Evolutionary conservation across 352 stramenopile species (phyloP).

Genomic region (Pythium dissimile): DNA sequence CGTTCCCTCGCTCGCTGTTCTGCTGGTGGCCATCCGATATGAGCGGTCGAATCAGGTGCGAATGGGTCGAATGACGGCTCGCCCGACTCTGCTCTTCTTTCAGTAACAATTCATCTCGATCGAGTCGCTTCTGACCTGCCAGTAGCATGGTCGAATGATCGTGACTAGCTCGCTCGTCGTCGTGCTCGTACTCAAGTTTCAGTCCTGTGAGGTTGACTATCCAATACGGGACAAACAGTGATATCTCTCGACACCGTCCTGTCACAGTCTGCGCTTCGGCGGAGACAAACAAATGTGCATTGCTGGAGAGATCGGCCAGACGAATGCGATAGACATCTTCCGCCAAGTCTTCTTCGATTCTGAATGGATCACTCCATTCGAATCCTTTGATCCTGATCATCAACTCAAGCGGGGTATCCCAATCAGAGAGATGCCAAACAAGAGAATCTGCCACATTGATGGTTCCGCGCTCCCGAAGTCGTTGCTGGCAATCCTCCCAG

Average conservation of each 20-base stretch:
- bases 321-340: slow-evolving; percentile 55
- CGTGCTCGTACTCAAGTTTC: slow-evolving; percentile 82
- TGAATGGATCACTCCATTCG: slow-evolving; percentile 76
- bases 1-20: not conserved
- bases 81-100: slow-evolving; percentile 55
- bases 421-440: slow-evolving; percentile 81
- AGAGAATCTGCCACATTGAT: slow-evolving; percentile 77
- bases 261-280: slow-evolving; percentile 52
- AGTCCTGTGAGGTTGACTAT: slow-evolving; percentile 85
- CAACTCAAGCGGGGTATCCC: slow-evolving; percentile 71
- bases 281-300: slow-evolving; percentile 67
- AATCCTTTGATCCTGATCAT: slow-evolving; percentile 82
- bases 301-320: slow-evolving; percentile 78
- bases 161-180: slow-evolving; percentile 61
- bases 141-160: slow-evolving; percentile 74
- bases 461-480: slow-evolving; percentile 69
- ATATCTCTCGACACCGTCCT: slow-evolving; percentile 62
- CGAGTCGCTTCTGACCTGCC: slow-evolving; percentile 70
- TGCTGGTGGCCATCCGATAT: not conserved
- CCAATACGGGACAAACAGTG: slow-evolving; percentile 87
- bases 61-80: slow-evolving; percentile 39
- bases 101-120: slow-evolving; percentile 72
- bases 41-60: slow-evolving; percentile 48
- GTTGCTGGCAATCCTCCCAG: slow-evolving; percentile 76
- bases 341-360: slow-evolving; percentile 44